Evolutionary conservation across 164 flowering plant genomes (phyloP).

Genomic region (Macadamia integrifolia): DNA sequence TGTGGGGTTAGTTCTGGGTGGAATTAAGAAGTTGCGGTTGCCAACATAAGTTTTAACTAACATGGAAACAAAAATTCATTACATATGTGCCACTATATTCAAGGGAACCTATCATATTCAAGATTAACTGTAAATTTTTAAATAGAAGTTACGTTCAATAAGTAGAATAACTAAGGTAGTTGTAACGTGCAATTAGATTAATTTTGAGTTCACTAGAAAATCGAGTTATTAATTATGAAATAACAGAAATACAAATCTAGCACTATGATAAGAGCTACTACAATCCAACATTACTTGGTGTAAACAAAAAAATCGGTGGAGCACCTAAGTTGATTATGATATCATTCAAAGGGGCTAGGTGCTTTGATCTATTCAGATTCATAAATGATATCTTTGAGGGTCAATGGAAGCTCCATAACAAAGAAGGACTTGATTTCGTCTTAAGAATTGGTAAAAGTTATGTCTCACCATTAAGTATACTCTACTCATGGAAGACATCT

Average conservation of each 20-base stretch:
- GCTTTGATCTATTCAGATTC: constrained; percentile 39
- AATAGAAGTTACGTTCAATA: background rate
- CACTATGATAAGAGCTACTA: constrained; percentile 5
- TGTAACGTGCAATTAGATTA: background rate
- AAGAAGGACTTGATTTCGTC: constrained; percentile 60
- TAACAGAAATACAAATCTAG: background rate
- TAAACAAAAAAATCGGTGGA: background rate
- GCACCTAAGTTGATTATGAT: constrained; percentile 26
- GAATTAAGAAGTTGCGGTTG: no score
- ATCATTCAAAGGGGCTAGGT: constrained; percentile 18
- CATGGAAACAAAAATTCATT: background rate
- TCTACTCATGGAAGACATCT: constrained; percentile 25
- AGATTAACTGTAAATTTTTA: no score
- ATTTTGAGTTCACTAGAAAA: constrained; percentile 20
- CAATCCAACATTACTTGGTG: background rate
- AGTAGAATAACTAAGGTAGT: background rate
- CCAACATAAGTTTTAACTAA: background rate
- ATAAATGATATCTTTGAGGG: constrained; percentile 61
- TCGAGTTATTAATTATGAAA: background rate
- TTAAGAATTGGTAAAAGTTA: constrained; percentile 43
- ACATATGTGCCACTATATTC: background rate
- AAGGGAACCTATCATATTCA: no score
- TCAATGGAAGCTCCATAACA: constrained; percentile 55
- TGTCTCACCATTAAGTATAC: constrained; percentile 72
- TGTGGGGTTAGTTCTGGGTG: background rate